Base-by-base conservation (phyloP, 371 early-diverging fungal genomes). In the Zychaea mexicana region DNA sequence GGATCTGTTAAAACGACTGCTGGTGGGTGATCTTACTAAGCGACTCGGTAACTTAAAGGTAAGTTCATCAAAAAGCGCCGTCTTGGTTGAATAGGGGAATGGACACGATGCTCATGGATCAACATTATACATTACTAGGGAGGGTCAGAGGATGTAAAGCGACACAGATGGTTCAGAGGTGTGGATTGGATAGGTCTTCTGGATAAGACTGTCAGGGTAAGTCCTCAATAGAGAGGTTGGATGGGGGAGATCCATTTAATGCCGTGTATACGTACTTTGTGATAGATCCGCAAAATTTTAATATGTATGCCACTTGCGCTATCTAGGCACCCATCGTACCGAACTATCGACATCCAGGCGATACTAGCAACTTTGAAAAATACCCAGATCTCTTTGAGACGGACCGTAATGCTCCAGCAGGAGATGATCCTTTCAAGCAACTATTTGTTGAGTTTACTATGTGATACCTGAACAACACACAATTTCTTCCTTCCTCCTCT, bases 331-430 rank as follows among this genome's bases (percentile, higher is more conserved):
- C 98, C 9, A 94, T 95, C 77, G 80, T 95, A 49, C 99, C 98
- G 19, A 88, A 88, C 49, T 87, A 94, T 61, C 85, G 83, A 57
- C 89, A 91, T 61, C 95, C 92, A 24, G 97, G 97, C 54, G 99
- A 98, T 73, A 91, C 98, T 10, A 90, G 94, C 71, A 96, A 98
- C 79, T 98, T 96, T 87, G 98, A 98, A 77, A 82, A 86, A 66
- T 98, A 98, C 75, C 93, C 94, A 9, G 97, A 94, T 71, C 89
- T 88, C 57, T 78, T 86, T 56, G 94, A 88, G 27, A 62, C 65
- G 2, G 72, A 76, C 30, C 30, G 61, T 19, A 59, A 71, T 59
- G 52, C 60, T 13, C 57, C 61, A 31, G 62, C 72, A 33, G 69
- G 66, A 5, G 76, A 73, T 60, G 80, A 80, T 61, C 80, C 80